Conservation (phyloP, 371 early-diverging fungal genomes). For the Chytridium lagenaria region DNA sequence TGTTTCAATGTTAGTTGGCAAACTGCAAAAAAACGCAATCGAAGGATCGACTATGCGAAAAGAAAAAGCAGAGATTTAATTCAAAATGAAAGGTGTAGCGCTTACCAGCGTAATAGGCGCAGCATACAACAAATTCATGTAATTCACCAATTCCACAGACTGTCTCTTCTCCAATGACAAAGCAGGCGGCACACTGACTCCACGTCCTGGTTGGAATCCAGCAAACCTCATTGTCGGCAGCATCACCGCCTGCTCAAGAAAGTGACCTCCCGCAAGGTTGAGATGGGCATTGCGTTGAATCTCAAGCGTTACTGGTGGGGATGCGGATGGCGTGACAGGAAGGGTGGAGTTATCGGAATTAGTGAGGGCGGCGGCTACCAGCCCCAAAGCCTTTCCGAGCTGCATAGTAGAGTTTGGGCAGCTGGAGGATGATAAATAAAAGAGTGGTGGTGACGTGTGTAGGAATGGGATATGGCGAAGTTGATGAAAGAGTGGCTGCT, state of each 20-base stretch:
- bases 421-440: too few relatives aligned
- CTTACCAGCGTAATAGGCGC: conserved; percentile 5
- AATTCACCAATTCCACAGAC: neutral
- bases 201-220: neutral
- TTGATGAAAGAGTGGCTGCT: too few relatives aligned
- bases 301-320: neutral
- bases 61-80: too few relatives aligned
- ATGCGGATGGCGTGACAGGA: neutral
- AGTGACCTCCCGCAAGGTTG: neutral
- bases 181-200: neutral
- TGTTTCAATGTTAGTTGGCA: neutral
- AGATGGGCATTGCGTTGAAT: neutral
- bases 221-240: neutral
- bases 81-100: neutral
- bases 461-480: too few relatives aligned
- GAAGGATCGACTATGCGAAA: too few relatives aligned
- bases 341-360: too few relatives aligned
- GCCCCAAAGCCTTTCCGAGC: neutral
- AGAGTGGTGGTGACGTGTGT: too few relatives aligned
- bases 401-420: neutral
- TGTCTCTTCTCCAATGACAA: neutral
- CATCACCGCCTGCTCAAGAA: neutral
- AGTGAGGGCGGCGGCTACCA: neutral
- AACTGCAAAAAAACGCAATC: too few relatives aligned
- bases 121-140: conserved; percentile 9